Base-by-base conservation (phyloP, 176 grass and related monocot species). In the Tillandsia leiboldiana region DNA sequence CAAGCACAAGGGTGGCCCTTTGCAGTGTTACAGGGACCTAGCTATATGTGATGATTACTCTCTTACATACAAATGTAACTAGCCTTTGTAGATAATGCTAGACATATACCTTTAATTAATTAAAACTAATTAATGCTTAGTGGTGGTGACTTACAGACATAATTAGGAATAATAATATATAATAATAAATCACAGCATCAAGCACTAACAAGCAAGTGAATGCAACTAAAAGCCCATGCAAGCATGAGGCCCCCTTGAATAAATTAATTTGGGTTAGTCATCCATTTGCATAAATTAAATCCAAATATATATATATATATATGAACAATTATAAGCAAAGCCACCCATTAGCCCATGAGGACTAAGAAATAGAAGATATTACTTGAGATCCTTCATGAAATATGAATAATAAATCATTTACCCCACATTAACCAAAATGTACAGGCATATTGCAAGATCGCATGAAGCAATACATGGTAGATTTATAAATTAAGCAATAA, bases 211-310 rank as follows among this genome's bases (percentile, higher is more conserved):
- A 62, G 42, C 75, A 78, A 70, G 52, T n/a, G 53, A 78, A 61
- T 57, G 70, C 77, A 79, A 65, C 28, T 63, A 58, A 61, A 65
- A 70, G 50, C 29, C 74, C 81, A 78, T 72, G 58, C 81, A 70
- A 74, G 65, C 70, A 84, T 75, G 49, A 54, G 66, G 33, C 26
- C 62, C 67, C 29, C 64, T 26, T 50, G 53, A 70, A 72, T 61
- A 79, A 65, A 33, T 29, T n/a, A 78, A 66, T 69, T 59, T 74
- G 66, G 50, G 65, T 67, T 51, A 77, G 70, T 71, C 66, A 75
- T 65, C 66, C 72, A 80, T 72, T 66, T 59, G 29, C 72, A 76
- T 71, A 84, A 79, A 72, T 48, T 74, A 84, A 23, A 61, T 61
- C n/a, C n/a, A 58, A 58, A 61, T 1, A 61, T 42, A 42, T 42